Percentiles rank a stretch among this genome's conserved stretches.
These are phyloP conservation scores for Venturia carpophila DNA, from an alignment of 2,329 filamentous ascomycete genomes.

Conservation along the genomic window DNA sequence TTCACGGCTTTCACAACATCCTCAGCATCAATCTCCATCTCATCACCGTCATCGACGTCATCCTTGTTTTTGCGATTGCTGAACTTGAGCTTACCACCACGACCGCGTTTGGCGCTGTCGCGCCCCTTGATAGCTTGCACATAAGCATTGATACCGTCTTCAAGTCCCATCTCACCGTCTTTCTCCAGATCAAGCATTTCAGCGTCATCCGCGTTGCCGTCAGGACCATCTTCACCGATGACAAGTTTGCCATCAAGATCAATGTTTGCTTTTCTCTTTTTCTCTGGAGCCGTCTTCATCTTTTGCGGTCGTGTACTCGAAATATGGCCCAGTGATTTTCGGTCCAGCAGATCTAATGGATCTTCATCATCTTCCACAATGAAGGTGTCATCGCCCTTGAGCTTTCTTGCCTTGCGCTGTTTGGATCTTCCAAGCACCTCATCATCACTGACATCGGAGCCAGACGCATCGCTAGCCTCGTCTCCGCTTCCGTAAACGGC, in stretches of 20 bases:
- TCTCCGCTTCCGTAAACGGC: conserved; percentile 72
- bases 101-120: conserved; percentile 50
- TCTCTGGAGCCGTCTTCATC: conserved; percentile 44
- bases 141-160: conserved; percentile 52
- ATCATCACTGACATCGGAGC: conserved; percentile 55
- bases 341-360: conserved; percentile 86
- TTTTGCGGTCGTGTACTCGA: conserved; percentile 78
- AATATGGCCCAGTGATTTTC: conserved; percentile 82
- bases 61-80: conserved; percentile 41
- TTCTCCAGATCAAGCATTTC: conserved; percentile 53
- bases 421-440: conserved; percentile 41
- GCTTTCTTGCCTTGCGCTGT: conserved; percentile 37
- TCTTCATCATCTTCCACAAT: conserved; percentile 94
- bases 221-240: conserved; percentile 48
- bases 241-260: conserved; percentile 77
- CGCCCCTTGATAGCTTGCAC: conserved; percentile 53
- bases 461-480: conserved; percentile 42
- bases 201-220: conserved; percentile 41
- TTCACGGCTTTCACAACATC: conserved; percentile 18
- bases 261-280: conserved; percentile 53
- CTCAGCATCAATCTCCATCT: conserved; percentile 32
- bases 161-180: conserved; percentile 42
- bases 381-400: conserved; percentile 54
- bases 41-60: conserved; percentile 36
- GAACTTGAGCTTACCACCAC: conserved; percentile 54